Evolutionary conservation across 140 eudicot species (phyloP).

Genomic region (Cichorium intybus): DNA sequence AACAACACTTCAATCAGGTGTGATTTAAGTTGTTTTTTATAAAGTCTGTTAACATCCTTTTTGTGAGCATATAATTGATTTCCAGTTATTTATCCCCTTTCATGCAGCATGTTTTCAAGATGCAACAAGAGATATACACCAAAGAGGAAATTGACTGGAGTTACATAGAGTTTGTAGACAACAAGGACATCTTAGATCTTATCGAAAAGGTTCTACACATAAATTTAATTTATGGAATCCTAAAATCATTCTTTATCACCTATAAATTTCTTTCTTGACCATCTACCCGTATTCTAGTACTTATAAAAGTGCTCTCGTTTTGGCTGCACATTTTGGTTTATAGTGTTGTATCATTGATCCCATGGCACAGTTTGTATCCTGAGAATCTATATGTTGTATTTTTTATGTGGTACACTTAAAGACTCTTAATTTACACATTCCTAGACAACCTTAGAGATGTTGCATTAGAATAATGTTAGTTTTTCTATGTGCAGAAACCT

Average conservation of each 20-base stretch:
- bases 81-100: conserved; percentile 12
- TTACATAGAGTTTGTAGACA: conserved; percentile 96
- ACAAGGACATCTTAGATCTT: conserved; percentile 93
- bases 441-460: not conserved
- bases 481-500: conserved; percentile 73
- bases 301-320: not conserved
- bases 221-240: not conserved
- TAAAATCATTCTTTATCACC: not conserved
- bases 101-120: conserved; percentile 93
- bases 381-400: conserved; percentile 1
- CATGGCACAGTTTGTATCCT: not conserved
- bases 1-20: conserved; percentile 99
- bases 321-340: conserved; percentile 4
- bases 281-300: not conserved
- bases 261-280: not conserved
- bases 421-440: too few relatives aligned
- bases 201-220: conserved; percentile 72
- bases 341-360: not conserved
- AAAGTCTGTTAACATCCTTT: conserved; percentile 1
- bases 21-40: conserved; percentile 11
- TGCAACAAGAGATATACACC: conserved; percentile 93
- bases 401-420: not conserved
- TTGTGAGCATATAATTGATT: conserved; percentile 4
- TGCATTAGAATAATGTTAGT: conserved; percentile 24
- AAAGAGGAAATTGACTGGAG: conserved; percentile 98